Evolutionary conservation across 2,329 filamentous ascomycete species (phyloP), one percentile per base, ranked within the genome.

Genomic region (Rhinocladiella similis): DNA sequence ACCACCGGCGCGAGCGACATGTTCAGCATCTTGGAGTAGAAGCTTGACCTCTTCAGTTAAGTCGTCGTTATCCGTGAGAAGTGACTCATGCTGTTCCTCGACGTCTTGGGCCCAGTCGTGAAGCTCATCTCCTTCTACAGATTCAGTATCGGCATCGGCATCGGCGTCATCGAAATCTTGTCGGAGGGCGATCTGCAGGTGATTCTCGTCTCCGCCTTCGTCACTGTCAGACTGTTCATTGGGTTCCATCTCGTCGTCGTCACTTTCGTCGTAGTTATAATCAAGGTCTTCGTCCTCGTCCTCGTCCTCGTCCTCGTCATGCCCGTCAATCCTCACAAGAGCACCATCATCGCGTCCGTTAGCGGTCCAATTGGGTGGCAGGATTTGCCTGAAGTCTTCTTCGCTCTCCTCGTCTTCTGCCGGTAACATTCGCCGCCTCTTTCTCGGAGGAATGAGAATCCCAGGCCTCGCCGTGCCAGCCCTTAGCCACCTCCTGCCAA

Each of bases 381-480:
- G 49, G 20, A 58, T 51, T n/a, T 41, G 49, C 46, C 22, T 47
- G 3, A 22, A 63, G 3, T 74, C 61, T 1, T 72, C 70, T 7
- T 68, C 54, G 20, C 64, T 41, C 5, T 72, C 65, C 2, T 73
- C 60, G 1, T 71, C 63, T 62, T 65, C 74, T 14, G 36, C 53
- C 4, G 42, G 10, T 6, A 64, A 42, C 20, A 87, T 65, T 64
- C 84, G 79, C 35, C 80, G 81, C 65, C 83, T 82, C 69, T 94
- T 95, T 60, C 86, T 81, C 1, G 91, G 86, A 0, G 89, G 89
- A 14, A 95, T 89, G 12, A 80, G 75, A 38, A 95, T 76, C 0
- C 81, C 70, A 1, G 91, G 91, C 46, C 91, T 82, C 55, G 80
- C 6, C 29, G 29, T 79, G 6, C 79, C 78, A 1, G 75, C 67